These are phyloP conservation scores for Neurospora crassa DNA, from an alignment of 2,329 filamentous ascomycete species.

Conservation along the genomic window DNA sequence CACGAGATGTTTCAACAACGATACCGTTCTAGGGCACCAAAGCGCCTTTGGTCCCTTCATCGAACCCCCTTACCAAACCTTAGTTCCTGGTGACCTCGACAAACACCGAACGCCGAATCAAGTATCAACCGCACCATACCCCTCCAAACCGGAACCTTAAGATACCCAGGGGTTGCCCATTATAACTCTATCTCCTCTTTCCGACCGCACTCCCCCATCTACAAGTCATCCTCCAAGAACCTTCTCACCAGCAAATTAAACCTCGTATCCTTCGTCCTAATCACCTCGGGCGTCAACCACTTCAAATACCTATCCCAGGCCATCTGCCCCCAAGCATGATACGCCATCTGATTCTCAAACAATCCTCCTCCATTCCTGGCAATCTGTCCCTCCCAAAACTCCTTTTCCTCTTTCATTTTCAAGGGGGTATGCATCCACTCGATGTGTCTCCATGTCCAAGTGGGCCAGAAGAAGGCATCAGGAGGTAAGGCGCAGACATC, in stretches of 20 bases:
- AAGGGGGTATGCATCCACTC: conserved; percentile 29
- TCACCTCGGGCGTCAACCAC: conserved; percentile 23
- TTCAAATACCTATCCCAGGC: conserved; percentile 25
- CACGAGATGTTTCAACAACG: neutral
- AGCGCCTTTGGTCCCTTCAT: neutral
- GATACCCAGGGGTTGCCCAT: neutral
- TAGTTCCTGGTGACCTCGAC: neutral
- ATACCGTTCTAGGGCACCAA: neutral
- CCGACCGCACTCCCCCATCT: too few species aligned
- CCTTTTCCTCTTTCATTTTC: conserved; percentile 18
- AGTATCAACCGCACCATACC: neutral
- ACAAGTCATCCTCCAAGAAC: conserved; percentile 16
- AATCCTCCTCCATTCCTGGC: conserved; percentile 24
- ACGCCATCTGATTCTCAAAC: conserved; percentile 27
- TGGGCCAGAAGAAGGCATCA: conserved; percentile 30
- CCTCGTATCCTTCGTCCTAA: conserved; percentile 25
- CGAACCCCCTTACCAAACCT: neutral
- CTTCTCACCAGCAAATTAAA: conserved; percentile 28
- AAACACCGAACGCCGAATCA: neutral
- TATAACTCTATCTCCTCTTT: neutral
- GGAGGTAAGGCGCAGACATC: conserved; percentile 28
- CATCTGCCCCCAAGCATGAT: conserved; percentile 30
- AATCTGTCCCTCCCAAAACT: conserved; percentile 22
- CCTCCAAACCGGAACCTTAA: neutral
- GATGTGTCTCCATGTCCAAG: conserved; percentile 29